Evolutionary conservation across 2,329 filamentous ascomycete species (phyloP), one percentile per base, ranked within the genome.

Genomic region (Diaporthe vexans): DNA sequence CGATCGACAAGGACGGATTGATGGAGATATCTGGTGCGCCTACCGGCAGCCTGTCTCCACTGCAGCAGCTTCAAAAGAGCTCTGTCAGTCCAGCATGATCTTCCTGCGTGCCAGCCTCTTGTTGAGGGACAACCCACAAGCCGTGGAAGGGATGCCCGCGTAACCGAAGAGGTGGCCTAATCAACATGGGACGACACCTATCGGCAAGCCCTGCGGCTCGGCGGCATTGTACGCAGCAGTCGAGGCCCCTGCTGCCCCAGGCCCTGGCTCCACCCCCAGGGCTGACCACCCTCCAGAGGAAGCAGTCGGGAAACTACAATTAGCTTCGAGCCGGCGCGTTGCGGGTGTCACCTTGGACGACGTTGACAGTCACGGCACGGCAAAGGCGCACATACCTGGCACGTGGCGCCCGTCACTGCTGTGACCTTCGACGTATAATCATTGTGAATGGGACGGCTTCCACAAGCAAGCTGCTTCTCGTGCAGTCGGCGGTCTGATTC

Each of bases 401-500:
- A 52, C 3, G 46, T 52, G 43, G 17, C 13, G 6, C 29, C n/a
- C 21, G 11, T 24, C 61, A 26, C 11, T 11, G 29, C 21, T 19
- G 19, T 21, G 43, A 46, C 43, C 15, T 46, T 17, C 15, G 43
- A 19, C 43, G 4, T 19, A 46, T 7, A 9, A 46, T 7, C 43
- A 17, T 7, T 43, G 40, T 43, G 19, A 4, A 4, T 43, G 15
- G 37, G 37, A 37, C 37, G 37, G 37, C 37, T 37, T 37, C 37
- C 37, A 37, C 15, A 9, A 17, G 3, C 1, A 52, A 54, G 9
- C 33, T 54, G 48, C 29, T 68, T 43, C 19, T 35, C 33, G 21
- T 9, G 33, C 63, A 68, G 33, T 40, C 52, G 63, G 46, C 63
- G 46, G 63, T 68, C 63, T 68, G 63, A 68, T 68, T 68, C 63